Evolutionary conservation across 2,329 filamentous ascomycete genomes (phyloP), one percentile per base, ranked within the genome.

Genomic region (Dactylellina drechsleri): DNA sequence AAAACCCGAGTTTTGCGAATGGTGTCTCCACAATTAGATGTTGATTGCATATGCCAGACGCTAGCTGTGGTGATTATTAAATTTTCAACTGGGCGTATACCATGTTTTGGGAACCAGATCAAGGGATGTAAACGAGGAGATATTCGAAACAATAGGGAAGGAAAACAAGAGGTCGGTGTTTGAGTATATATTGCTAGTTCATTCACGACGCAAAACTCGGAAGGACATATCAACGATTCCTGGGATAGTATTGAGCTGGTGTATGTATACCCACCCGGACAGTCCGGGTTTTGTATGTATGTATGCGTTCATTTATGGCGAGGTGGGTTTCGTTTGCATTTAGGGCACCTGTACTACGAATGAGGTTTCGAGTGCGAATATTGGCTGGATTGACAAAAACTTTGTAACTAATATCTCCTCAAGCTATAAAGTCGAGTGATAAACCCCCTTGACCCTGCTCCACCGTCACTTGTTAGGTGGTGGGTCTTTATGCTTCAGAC

Each of bases 191-290:
- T 56, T 49, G 56, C 52, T 61, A 60, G 68, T 57, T 52, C 68
- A 66, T 10, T 36, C 54, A 60, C 41, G 64, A 58, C 18, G 31
- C 31, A 18, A 65, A 66, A 56, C 66, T 66, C 45, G 68, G 60
- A 61, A 66, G 68, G 61, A 61, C 54, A 74, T 74, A 74, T 74
- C 70, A 74, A 74, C 57, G 57, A 74, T 66, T 60, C 68, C 68
- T 61, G 53, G 68, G 43, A 66, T 59, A 10, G 28, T 59, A n/a
- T 60, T n/a, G 36, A 62, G 56, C 36, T 43, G 57, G 66, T 50
- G 57, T 70, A 36, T 7, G 57, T 70, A 36, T 7, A 50, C 31
- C 45, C 66, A 47, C 66, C 66, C 10, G 31, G 31, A 7, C 6
- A 36, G 31, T 8, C 16, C 67, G 47, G 53, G 66, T 36, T 49